phyloP scores from a whole-genome alignment of 73 alveolate species.

The Paramecium sonneborni region DNA sequence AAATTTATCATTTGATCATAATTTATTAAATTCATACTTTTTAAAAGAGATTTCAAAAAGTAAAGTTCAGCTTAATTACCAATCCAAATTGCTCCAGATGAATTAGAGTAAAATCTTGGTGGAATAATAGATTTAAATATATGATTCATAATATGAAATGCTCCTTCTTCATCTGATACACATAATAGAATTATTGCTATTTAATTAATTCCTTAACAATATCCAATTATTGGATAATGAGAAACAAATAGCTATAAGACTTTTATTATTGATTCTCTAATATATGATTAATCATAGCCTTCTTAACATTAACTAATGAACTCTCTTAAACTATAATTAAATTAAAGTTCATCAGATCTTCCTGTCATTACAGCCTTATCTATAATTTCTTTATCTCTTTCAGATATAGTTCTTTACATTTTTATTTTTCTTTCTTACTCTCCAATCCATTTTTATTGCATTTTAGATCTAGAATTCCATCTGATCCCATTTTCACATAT shows the following conservation, averaged over 20 bases:
- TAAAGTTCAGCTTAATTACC: constrained; percentile 31
- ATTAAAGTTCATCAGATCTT: constrained; percentile 24
- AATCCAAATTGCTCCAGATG: not conserved
- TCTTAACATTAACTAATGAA: not conserved
- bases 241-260: not conserved
- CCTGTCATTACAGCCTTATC: constrained; percentile 35
- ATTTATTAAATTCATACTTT: not conserved
- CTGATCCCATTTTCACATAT: not conserved
- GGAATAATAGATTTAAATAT: not conserved
- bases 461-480: not conserved
- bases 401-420: not conserved
- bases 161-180: constrained; percentile 49
- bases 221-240: constrained; percentile 31
- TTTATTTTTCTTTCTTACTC: not conserved
- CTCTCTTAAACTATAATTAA: constrained; percentile 45
- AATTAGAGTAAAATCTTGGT: constrained; percentile 36
- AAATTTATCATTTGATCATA: not conserved
- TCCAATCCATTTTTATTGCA: not conserved
- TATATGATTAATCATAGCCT: not conserved
- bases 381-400: not conserved
- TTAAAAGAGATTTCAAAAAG: not conserved
- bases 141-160: constrained; percentile 26
- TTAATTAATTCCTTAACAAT: constrained; percentile 42
- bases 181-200: constrained; percentile 9
- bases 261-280: not conserved